Evolutionary conservation across 1,139 yeast species (phyloP).

Genomic region (Petasospora fabianii): DNA sequence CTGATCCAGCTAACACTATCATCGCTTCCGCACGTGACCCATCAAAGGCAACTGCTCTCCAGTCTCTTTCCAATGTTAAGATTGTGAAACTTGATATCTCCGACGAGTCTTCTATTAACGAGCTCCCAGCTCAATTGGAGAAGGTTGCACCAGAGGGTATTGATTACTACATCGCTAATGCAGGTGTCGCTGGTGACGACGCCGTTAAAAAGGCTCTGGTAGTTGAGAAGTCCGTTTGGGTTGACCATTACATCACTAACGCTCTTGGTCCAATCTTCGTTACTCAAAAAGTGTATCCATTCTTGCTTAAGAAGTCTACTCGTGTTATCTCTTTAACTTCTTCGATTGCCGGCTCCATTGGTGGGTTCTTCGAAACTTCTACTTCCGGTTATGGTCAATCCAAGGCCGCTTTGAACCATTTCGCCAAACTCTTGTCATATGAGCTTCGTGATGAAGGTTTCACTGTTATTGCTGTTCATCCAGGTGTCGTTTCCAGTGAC

Average conservation of each 20-base stretch:
- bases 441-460: slow-evolving; percentile 27
- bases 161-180: slow-evolving; percentile 49
- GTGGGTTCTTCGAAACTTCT: slow-evolving; percentile 14
- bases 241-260: slow-evolving; percentile 18
- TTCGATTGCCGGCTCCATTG: slow-evolving; percentile 27
- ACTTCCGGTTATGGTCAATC: slow-evolving; percentile 32
- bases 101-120: slow-evolving; percentile 7
- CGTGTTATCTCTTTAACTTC: slow-evolving; percentile 26
- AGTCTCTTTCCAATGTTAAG: neutral
- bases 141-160: slow-evolving; percentile 29
- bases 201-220: neutral
- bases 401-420: slow-evolving; percentile 33
- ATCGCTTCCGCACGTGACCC: slow-evolving; percentile 22
- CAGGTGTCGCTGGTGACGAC: slow-evolving; percentile 37
- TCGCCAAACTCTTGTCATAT: slow-evolving; percentile 23
- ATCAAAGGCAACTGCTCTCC: slow-evolving; percentile 14
- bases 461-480: slow-evolving; percentile 29
- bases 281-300: slow-evolving; percentile 23
- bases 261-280: slow-evolving; percentile 28
- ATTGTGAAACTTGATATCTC: neutral
- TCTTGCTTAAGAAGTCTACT: slow-evolving; percentile 19
- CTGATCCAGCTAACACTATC: slow-evolving; percentile 17
- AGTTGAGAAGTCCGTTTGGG: neutral
- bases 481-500: slow-evolving; percentile 25
- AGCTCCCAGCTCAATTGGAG: slow-evolving; percentile 10